A percentile compares a stretch with the other conserved stretches of the same genome.
Conservation (phyloP, 148 eudicot genomes). For the Fagopyrum tataricum region DNA sequence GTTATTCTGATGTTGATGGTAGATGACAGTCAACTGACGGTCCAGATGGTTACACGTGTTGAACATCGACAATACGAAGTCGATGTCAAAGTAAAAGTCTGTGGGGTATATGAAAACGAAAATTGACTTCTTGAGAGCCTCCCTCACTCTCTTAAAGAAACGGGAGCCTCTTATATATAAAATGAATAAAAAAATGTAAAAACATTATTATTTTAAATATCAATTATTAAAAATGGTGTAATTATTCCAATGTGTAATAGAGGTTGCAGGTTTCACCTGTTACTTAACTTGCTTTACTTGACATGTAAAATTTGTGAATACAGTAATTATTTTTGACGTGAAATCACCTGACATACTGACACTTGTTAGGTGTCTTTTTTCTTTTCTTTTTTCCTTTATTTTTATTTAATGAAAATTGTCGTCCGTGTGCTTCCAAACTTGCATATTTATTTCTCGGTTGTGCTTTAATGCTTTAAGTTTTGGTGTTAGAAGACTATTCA, state of each 20-base stretch:
- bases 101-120: neutral
- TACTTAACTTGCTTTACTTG: neutral
- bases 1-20: neutral
- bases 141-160: neutral
- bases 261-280: too few species aligned
- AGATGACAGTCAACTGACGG: neutral
- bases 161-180: neutral
- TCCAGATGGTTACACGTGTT: neutral
- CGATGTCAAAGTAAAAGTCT: constrained; percentile 9
- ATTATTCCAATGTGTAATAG: neutral
- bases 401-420: neutral
- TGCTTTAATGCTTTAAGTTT: neutral
- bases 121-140: constrained; percentile 6
- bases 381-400: neutral
- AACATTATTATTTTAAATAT: neutral
- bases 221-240: neutral
- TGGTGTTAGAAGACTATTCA: neutral
- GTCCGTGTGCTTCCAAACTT: too few species aligned
- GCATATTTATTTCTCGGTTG: neutral
- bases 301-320: neutral
- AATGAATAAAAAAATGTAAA: too few species aligned
- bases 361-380: neutral
- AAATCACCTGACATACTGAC: constrained; percentile 4
- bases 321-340: neutral
- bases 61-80: neutral